Evolutionary conservation across 192 early-diverging fungal genomes (phyloP).

Genomic region (Dissophora ornata): DNA sequence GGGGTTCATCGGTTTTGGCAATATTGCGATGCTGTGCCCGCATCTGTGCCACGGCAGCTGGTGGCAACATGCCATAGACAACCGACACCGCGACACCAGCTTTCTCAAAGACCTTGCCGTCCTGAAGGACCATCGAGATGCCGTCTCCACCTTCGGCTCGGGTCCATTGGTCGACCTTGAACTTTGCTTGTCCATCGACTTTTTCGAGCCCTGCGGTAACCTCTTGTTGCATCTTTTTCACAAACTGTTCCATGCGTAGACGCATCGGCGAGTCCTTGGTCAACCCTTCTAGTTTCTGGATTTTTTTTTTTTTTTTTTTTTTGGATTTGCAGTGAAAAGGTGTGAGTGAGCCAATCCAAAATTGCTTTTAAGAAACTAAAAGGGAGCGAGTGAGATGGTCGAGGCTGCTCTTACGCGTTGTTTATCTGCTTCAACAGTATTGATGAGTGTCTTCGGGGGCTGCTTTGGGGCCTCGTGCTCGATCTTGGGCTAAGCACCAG

Average conservation of each 20-base stretch:
- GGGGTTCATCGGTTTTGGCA: conserved; percentile 57
- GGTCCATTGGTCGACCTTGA: conserved; percentile 84
- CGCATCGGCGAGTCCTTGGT: conserved; percentile 74
- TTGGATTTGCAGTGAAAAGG: no score
- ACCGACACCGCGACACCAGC: conserved; percentile 94
- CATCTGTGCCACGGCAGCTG: conserved; percentile 87
- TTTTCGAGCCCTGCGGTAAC: conserved; percentile 78
- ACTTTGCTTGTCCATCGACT: conserved; percentile 68
- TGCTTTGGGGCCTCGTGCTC: conserved; percentile 14
- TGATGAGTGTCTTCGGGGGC: background rate
- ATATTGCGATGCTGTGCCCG: conserved; percentile 80
- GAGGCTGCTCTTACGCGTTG: conserved; percentile 27
- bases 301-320: no score
- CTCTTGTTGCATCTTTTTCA: conserved; percentile 79
- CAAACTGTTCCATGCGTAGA: conserved; percentile 82
- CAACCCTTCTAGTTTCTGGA: conserved; percentile 55
- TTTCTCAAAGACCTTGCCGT: conserved; percentile 94
- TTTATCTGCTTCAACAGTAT: conserved; percentile 22
- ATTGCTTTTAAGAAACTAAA: background rate
- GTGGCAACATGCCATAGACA: conserved; percentile 87
- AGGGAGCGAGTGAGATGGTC: background rate
- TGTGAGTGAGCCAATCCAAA: background rate
- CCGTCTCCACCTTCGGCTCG: conserved; percentile 93
- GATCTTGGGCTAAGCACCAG: background rate
- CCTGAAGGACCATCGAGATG: conserved; percentile 90